Conservation (phyloP, 331 rosid genomes). For the Spiraea crenata region DNA sequence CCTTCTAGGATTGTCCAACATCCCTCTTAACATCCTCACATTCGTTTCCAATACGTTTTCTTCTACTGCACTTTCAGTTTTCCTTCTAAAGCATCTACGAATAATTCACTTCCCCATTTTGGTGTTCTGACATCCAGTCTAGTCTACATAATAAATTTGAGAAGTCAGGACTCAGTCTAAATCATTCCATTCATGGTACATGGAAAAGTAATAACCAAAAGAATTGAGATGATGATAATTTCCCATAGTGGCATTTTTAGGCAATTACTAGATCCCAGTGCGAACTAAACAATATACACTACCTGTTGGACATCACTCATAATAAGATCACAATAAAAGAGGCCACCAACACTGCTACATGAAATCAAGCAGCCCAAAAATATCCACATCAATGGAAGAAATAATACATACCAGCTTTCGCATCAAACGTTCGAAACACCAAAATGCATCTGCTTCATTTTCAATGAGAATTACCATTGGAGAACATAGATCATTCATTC, state of each 20-base stretch:
- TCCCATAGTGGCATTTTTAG: not conserved
- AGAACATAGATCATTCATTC: constrained; percentile 97
- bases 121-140: constrained; percentile 5
- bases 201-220: not conserved
- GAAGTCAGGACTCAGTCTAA: not conserved
- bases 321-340: not conserved
- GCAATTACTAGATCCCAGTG: constrained; percentile 1
- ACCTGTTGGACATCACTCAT: constrained; percentile 4
- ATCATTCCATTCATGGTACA: constrained; percentile 1
- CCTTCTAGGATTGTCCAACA: constrained; percentile 4
- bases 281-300: not conserved
- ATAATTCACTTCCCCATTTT: not conserved
- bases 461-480: constrained; percentile 78
- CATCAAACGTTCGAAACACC: constrained; percentile 97
- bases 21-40: not conserved
- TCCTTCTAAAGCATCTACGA: constrained; percentile 6
- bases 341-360: not conserved
- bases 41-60: not conserved
- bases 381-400: constrained; percentile 12
- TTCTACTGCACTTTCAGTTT: constrained; percentile 3
- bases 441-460: constrained; percentile 83
- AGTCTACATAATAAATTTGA: constrained; percentile 13
- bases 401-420: constrained; percentile 72
- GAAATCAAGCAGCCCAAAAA: not conserved
- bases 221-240: not conserved